Percentiles rank a stretch among this genome's conserved stretches.
These are phyloP conservation scores for Tuber indicum DNA, from an alignment of 495 filamentous ascomycete genomes.

Conservation along the genomic window DNA sequence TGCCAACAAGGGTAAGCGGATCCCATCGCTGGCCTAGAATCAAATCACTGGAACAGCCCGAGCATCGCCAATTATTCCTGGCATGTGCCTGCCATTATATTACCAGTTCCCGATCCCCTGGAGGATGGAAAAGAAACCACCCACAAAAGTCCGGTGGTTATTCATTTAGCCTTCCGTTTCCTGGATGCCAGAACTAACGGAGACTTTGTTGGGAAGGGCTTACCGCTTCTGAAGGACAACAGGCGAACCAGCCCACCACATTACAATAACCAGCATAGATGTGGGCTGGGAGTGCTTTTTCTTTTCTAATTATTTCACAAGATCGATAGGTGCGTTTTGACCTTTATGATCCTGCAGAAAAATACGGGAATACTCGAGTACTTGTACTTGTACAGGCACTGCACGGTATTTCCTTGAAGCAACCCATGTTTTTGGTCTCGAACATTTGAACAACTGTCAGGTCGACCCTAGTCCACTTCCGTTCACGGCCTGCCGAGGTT, in stretches of 20 bases:
- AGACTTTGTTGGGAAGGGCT: neutral
- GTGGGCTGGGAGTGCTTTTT: neutral
- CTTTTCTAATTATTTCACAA: neutral
- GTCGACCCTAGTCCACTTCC: neutral
- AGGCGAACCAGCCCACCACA: neutral
- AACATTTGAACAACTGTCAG: slow-evolving; percentile 4
- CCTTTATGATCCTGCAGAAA: slow-evolving; percentile 4
- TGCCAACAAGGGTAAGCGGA: neutral
- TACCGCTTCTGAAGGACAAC: neutral
- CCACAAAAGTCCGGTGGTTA: neutral
- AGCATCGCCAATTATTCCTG: neutral
- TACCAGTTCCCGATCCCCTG: neutral
- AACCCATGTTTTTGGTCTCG: neutral
- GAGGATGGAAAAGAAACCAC: neutral
- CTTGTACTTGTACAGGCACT: too few species aligned
- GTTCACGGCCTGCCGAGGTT: neutral
- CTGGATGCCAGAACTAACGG: neutral
- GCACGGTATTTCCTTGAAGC: neutral
- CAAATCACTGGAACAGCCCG: neutral
- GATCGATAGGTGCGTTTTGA: neutral
- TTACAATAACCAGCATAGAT: neutral
- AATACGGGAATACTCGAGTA: neutral
- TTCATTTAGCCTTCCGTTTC: neutral
- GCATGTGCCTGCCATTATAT: neutral
- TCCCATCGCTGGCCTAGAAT: neutral